Evolutionary conservation across 176 grass and related monocot genomes (phyloP), one percentile per base, ranked within the genome.

Genomic region (Avena insularis): DNA sequence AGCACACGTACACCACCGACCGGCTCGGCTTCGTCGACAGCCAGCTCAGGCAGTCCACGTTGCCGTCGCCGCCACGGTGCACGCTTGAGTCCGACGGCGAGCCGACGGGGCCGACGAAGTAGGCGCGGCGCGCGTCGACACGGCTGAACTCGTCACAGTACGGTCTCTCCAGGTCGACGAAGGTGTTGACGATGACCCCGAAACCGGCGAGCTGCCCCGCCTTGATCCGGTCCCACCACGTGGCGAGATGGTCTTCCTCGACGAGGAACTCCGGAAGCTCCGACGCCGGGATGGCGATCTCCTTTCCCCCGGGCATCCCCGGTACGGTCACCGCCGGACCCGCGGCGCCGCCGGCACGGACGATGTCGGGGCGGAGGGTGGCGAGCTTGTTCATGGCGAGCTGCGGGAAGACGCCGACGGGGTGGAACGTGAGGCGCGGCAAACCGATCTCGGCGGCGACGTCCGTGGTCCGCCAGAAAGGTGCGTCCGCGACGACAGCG

Each of bases 181-280:
- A 98, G 59, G 93, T 98, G 87, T 95, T 95, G 43, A 95, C 96
- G 15, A 94, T 60, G 57, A 88, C 90, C 40, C 93, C 92, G 51
- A 93, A 93, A 40, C 90, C 78, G 1, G 65, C 75, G 38, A 95
- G 70, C 82, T 98, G 93, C 71, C 79, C 71, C 40, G 80, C 84
- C 79, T 86, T 94, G 12, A 92, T 82, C 20, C 13, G 59, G 47
- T 81, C 82, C 96, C 96, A 98, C 27, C 48, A 5, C 11, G 14
- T 20, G 49, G 88, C 67, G 68, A 98, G 81, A 50, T 92, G 86
- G 61, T 95, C 81, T 7, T 93, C 84, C 47, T 49, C 19, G 60
- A 91, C 77, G 3, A 98, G 57, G 84, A 98, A 95, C 8, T 17
- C 17, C 11, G 96, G 96, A 13, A 98, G 91, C 88, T 98, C 96